These are phyloP conservation scores for Fusarium praegraminearum DNA, from an alignment of 2,329 filamentous ascomycete species.

Conservation along the genomic window DNA sequence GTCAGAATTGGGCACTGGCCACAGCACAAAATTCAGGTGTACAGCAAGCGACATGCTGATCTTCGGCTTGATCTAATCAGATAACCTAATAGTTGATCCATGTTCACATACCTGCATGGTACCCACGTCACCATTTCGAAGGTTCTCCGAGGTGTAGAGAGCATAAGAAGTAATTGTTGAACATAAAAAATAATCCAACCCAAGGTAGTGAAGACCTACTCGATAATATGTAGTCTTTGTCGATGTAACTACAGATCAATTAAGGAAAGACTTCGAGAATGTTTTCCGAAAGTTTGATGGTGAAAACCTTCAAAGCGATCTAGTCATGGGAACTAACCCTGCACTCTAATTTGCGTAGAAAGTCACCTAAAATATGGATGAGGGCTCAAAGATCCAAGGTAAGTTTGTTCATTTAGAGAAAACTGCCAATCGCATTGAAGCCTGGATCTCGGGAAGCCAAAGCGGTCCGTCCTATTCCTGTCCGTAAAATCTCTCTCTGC, in stretches of 20 bases:
- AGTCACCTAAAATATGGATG: background rate
- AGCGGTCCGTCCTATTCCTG: background rate
- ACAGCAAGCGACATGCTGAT: constrained; percentile 2
- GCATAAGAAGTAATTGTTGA: background rate
- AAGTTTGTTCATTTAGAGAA: background rate
- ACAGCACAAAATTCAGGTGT: background rate
- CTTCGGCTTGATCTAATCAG: constrained; percentile 33
- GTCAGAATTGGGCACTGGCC: background rate
- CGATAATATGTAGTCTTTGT: background rate
- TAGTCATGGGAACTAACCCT: background rate
- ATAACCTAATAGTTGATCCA: constrained; percentile 19
- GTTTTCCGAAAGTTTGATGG: background rate
- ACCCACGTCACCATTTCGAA: background rate
- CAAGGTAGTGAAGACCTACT: background rate
- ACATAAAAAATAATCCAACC: background rate
- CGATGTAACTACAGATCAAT: background rate
- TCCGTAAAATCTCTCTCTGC: constrained; percentile 3
- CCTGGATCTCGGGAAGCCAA: background rate
- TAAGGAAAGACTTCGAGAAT: background rate
- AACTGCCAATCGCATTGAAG: background rate
- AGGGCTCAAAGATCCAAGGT: background rate
- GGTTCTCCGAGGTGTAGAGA: background rate
- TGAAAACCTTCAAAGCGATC: background rate
- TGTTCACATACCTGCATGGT: background rate
- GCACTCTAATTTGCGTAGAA: background rate